Evolutionary conservation across 192 early-diverging fungal species (phyloP).

Genomic region (Gigaspora rosea): DNA sequence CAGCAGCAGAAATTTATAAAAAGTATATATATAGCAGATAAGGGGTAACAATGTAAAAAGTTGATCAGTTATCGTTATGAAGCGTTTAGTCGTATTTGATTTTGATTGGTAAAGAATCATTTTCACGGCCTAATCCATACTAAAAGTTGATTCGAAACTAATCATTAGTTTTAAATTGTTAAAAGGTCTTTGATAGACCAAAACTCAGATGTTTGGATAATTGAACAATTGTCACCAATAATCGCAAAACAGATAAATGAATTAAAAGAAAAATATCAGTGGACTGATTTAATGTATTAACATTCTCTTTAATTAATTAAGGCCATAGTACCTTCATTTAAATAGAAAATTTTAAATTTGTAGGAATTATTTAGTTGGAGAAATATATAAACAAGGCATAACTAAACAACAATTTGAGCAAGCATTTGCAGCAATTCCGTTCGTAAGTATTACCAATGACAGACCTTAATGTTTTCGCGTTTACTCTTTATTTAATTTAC

Average conservation of each 20-base stretch:
- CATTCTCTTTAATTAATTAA: slow-evolving; percentile 1
- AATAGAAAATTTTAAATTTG: neutral
- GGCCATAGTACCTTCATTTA: neutral
- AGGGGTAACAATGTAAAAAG: too few species aligned
- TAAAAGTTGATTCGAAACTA: neutral
- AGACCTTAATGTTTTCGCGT: neutral
- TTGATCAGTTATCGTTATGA: too few species aligned
- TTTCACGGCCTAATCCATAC: neutral
- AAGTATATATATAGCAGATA: too few species aligned
- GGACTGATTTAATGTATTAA: slow-evolving; percentile 67
- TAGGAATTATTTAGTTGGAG: slow-evolving; percentile 38
- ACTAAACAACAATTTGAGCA: slow-evolving; percentile 37
- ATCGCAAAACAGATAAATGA: slow-evolving; percentile 38
- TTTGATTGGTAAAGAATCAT: slow-evolving; percentile 61
- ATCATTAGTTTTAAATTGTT: neutral
- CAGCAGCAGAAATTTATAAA: too few species aligned
- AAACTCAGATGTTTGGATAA: slow-evolving; percentile 59
- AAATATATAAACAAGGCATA: slow-evolving; percentile 44
- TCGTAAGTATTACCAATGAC: slow-evolving; percentile 37
- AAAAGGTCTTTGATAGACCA: slow-evolving; percentile 63
- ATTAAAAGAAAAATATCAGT: slow-evolving; percentile 42
- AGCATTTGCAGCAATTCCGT: slow-evolving; percentile 40
- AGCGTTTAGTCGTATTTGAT: slow-evolving; percentile 53
- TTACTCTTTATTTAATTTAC: neutral
- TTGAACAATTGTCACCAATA: slow-evolving; percentile 40